phyloP scores from a whole-genome alignment of 768 basidiomycete genomes.

The Clathrus columnatus region DNA sequence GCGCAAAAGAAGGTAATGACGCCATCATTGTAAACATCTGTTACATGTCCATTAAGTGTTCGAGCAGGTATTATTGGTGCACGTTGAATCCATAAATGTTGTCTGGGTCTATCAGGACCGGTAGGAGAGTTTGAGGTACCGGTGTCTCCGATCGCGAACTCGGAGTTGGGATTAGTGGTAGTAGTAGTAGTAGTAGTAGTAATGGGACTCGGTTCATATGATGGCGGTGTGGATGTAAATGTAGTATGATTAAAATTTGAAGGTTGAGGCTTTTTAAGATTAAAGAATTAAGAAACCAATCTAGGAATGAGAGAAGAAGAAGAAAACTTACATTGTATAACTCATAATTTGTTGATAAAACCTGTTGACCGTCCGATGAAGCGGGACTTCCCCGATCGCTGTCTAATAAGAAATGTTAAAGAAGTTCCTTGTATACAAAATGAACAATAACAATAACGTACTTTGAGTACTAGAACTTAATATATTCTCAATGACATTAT shows the following conservation, averaged over 20 bases:
- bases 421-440: neutral
- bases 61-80: neutral
- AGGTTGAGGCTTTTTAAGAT: neutral
- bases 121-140: no score
- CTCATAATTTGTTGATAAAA: neutral
- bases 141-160: no score
- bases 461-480: neutral
- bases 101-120: neutral
- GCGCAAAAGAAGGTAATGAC: slow-evolving; percentile 8
- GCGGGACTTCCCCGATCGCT: neutral
- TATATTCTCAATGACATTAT: neutral
- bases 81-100: neutral
- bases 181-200: no score
- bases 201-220: neutral
- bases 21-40: neutral
- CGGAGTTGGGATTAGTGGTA: no score
- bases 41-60: neutral
- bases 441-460: no score
- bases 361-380: neutral
- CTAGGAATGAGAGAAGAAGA: neutral
- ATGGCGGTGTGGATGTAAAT: neutral
- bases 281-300: neutral
- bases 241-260: neutral
- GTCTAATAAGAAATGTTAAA: neutral
- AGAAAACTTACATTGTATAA: neutral